phyloP scores from a whole-genome alignment of 2,329 filamentous ascomycete species.

The Ceratocystis diversiconidia region DNA sequence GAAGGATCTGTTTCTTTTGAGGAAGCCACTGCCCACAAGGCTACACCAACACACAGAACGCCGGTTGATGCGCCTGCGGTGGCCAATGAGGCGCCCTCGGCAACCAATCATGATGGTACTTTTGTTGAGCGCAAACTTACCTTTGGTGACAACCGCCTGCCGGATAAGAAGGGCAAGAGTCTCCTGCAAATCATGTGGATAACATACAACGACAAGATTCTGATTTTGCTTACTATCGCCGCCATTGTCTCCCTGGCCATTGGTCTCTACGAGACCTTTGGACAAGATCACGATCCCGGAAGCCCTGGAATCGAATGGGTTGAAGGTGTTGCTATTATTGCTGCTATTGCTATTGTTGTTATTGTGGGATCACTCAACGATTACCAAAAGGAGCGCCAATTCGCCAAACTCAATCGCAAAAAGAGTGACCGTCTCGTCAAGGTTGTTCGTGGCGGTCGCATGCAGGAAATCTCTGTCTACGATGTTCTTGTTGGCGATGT shows the following conservation, averaged over 20 bases:
- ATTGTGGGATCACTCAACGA: conserved; percentile 65
- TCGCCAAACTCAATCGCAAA: conserved; percentile 64
- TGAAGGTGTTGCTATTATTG: conserved; percentile 68
- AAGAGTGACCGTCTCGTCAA: conserved; percentile 65
- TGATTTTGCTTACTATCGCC: conserved; percentile 56
- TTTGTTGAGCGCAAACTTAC: conserved; percentile 55
- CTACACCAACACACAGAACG: not conserved
- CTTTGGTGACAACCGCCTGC: conserved; percentile 57
- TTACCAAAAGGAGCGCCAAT: conserved; percentile 68
- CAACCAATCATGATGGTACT: conserved; percentile 22
- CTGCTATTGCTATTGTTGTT: conserved; percentile 65
- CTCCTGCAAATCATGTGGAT: conserved; percentile 65
- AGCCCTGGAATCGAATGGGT: conserved; percentile 59
- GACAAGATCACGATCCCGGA: conserved; percentile 35
- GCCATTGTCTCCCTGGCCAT: conserved; percentile 60
- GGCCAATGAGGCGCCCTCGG: conserved; percentile 8
- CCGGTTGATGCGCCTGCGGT: conserved; percentile 12
- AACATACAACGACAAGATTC: conserved; percentile 70
- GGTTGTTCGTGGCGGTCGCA: conserved; percentile 55
- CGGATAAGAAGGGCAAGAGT: conserved; percentile 60
- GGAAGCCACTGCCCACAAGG: conserved; percentile 38
- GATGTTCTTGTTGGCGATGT: conserved; percentile 58
- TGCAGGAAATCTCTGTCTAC: conserved; percentile 53
- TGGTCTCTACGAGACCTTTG: conserved; percentile 62
- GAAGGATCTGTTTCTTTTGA: conserved; percentile 57